Percentiles rank a stretch among this genome's conserved stretches.
Conservation (phyloP, 2,329 filamentous ascomycete genomes). For the Fusarium humuli region DNA sequence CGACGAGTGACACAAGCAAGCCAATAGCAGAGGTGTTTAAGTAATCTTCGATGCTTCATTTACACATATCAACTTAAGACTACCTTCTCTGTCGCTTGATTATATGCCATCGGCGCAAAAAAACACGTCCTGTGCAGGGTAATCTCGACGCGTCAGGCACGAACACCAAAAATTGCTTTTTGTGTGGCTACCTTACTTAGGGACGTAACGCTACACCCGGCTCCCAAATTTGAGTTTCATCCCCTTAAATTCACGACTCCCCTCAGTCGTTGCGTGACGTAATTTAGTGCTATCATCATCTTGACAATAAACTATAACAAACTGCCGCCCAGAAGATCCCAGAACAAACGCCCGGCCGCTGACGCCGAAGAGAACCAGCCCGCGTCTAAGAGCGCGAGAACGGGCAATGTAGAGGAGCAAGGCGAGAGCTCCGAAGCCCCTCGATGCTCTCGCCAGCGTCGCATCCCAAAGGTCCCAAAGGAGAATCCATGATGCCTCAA, state of each 20-base stretch:
- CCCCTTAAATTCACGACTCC: background rate
- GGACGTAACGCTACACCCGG: background rate
- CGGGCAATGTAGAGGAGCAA: background rate
- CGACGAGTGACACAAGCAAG: background rate
- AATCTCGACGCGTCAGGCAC: background rate
- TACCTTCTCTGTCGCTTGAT: background rate
- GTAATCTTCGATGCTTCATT: background rate
- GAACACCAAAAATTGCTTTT: constrained; percentile 2
- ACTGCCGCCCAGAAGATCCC: constrained; percentile 12
- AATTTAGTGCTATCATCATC: background rate
- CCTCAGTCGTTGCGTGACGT: background rate
- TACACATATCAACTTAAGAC: background rate
- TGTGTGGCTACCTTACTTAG: background rate
- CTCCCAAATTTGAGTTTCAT: background rate
- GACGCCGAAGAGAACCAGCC: background rate
- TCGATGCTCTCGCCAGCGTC: constrained; percentile 2
- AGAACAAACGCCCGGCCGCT: constrained; percentile 11
- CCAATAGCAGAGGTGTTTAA: rapidly evolving
- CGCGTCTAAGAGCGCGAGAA: constrained; percentile 14
- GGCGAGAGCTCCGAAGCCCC: background rate
- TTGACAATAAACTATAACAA: background rate
- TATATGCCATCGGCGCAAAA: background rate
- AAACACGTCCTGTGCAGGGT: background rate
- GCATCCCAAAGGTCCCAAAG: constrained; percentile 23
- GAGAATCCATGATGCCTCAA: constrained; percentile 31